These are phyloP conservation scores for Aspergillus piperis DNA, from an alignment of 2,329 filamentous ascomycete species.

Conservation along the genomic window DNA sequence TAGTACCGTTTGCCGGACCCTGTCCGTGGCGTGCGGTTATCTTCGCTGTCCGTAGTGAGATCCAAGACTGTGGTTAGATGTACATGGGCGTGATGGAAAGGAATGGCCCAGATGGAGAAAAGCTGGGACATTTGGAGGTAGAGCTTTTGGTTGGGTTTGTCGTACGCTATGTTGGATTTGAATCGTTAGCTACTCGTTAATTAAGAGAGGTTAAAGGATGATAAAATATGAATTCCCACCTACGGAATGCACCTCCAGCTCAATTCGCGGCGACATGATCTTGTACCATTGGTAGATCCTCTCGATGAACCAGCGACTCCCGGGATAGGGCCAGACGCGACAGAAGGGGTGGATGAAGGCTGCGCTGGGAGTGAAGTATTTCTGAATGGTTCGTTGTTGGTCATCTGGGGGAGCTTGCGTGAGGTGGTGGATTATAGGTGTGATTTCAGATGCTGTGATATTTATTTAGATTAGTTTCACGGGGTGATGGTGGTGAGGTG, in stretches of 20 bases:
- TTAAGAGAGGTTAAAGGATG: background rate
- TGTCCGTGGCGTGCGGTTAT: constrained; percentile 12
- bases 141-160: constrained; percentile 64
- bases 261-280: constrained; percentile 73
- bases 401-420: constrained; percentile 66
- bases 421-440: constrained; percentile 66
- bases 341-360: constrained; percentile 79
- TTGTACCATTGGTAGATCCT: constrained; percentile 82
- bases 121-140: constrained; percentile 74
- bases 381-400: constrained; percentile 65
- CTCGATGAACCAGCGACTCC: constrained; percentile 67
- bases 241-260: constrained; percentile 64
- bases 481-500: constrained; percentile 11
- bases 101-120: constrained; percentile 76
- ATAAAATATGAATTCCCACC: constrained; percentile 40
- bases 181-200: constrained; percentile 7
- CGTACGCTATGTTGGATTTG: constrained; percentile 58
- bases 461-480: background rate
- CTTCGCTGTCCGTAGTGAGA: constrained; percentile 53
- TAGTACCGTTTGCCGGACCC: constrained; percentile 59
- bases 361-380: constrained; percentile 72
- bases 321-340: constrained; percentile 60
- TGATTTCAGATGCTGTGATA: constrained; percentile 59
- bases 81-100: constrained; percentile 70
- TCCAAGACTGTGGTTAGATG: constrained; percentile 68